These are phyloP conservation scores for Penicillium sp. DNA, from an alignment of 2,329 filamentous ascomycete genomes.

Conservation along the genomic window DNA sequence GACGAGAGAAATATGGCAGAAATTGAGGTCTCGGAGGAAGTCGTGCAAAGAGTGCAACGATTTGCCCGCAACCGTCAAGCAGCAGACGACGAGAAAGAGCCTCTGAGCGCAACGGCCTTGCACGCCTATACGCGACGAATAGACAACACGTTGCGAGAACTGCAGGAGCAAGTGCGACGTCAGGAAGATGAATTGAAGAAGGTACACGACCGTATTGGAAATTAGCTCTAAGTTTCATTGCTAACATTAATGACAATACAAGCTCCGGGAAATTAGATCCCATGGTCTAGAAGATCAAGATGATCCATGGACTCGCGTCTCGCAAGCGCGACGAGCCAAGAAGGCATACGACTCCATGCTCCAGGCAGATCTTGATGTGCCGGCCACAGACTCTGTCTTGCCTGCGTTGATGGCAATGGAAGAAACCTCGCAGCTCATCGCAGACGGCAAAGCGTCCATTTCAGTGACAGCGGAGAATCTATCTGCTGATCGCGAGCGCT, in stretches of 20 bases:
- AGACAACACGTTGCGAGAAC: conserved; percentile 61
- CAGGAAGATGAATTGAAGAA: conserved; percentile 46
- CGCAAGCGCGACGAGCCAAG: conserved; percentile 52
- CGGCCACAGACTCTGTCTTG: conserved; percentile 60
- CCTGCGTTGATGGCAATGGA: conserved; percentile 67
- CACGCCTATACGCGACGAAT: conserved; percentile 42
- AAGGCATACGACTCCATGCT: conserved; percentile 61
- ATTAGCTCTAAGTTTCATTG: too few species aligned
- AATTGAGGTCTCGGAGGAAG: conserved; percentile 33
- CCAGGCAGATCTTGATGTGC: conserved; percentile 58
- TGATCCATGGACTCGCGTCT: conserved; percentile 32
- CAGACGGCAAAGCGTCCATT: conserved; percentile 59
- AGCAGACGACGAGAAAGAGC: conserved; percentile 31
- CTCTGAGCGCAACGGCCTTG: conserved; percentile 25
- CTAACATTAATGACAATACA: background rate
- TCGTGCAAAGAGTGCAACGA: conserved; percentile 30
- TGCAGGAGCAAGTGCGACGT: conserved; percentile 51
- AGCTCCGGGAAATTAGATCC: conserved; percentile 33
- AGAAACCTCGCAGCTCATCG: conserved; percentile 58
- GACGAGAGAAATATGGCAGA: background rate
- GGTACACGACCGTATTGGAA: conserved; percentile 28
- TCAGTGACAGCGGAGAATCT: conserved; percentile 40
- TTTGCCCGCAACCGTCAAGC: conserved; percentile 33
- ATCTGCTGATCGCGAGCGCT: conserved; percentile 32
- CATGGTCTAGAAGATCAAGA: conserved; percentile 26